Evolutionary conservation across 1,284 basidiomycete genomes (phyloP).

Genomic region (Salmacisia buchloeana): DNA sequence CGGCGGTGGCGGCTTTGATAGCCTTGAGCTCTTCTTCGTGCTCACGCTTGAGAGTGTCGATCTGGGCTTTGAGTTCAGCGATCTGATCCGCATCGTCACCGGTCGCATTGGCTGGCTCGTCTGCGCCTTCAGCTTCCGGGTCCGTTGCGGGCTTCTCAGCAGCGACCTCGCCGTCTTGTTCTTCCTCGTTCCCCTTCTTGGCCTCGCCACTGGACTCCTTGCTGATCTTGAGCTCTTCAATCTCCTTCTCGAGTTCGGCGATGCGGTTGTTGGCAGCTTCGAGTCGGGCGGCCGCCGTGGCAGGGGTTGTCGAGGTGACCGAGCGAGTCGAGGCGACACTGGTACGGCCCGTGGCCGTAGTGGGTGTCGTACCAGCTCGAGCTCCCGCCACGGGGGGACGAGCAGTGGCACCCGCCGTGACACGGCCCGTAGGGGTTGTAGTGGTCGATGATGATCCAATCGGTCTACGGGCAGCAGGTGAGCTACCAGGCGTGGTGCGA

Average conservation of each 20-base stretch:
- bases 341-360: conserved; percentile 16
- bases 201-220: not conserved
- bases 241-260: conserved; percentile 19
- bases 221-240: not conserved
- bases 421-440: conserved; percentile 17
- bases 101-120: no score
- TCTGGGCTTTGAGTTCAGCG: not conserved
- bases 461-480: conserved; percentile 22
- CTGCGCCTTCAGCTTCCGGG: conserved; percentile 3
- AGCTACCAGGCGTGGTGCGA: conserved; percentile 14
- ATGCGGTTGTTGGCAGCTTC: conserved; percentile 29
- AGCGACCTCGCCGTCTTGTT: not conserved
- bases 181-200: not conserved
- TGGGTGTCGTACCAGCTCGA: conserved; percentile 10
- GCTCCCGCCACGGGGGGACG: conserved; percentile 4
- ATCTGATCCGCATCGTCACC: no score
- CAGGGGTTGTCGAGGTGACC: not conserved
- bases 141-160: not conserved
- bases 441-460: conserved; percentile 17
- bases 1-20: not conserved
- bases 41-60: not conserved
- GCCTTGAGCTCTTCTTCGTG: not conserved
- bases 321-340: conserved; percentile 17
- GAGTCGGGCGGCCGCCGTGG: conserved; percentile 15
- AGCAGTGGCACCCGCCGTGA: conserved; percentile 16